These are phyloP conservation scores for Tetraselmis chui DNA, from an alignment of 139 green algal species.

Conservation along the genomic window DNA sequence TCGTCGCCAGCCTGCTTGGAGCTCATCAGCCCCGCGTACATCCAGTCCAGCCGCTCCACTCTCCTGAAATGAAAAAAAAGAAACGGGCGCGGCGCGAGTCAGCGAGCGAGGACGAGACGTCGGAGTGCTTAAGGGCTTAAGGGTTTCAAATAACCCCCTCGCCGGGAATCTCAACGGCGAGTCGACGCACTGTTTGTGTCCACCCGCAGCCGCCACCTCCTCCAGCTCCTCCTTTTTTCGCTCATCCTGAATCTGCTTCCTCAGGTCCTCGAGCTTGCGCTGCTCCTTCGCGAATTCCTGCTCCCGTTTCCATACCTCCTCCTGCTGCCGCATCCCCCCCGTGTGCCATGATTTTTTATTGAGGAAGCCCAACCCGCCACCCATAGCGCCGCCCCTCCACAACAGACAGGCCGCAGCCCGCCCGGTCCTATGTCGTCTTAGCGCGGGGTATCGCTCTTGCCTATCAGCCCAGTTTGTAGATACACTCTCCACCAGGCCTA, in stretches of 20 bases:
- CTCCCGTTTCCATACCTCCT: slow-evolving; percentile 90
- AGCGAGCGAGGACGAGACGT: no score
- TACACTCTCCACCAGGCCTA: no score
- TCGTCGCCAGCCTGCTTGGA: slow-evolving; percentile 72
- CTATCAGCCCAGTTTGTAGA: no score
- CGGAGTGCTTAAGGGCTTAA: no score
- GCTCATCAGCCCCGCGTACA: slow-evolving; percentile 82
- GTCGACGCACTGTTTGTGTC: slow-evolving; percentile 41
- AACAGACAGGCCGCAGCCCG: background rate
- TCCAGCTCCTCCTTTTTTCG: slow-evolving; percentile 65
- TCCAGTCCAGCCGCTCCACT: slow-evolving; percentile 85
- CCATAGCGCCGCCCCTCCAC: slow-evolving; percentile 1
- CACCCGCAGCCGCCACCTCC: slow-evolving; percentile 50
- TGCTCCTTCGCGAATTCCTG: slow-evolving; percentile 69
- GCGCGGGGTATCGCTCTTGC: no score
- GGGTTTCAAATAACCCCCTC: background rate
- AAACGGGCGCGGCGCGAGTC: slow-evolving; percentile 2
- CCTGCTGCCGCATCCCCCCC: slow-evolving; percentile 59
- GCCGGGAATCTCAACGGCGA: background rate
- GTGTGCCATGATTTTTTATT: slow-evolving; percentile 93
- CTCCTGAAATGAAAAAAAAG: slow-evolving; percentile 33
- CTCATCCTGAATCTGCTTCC: slow-evolving; percentile 81
- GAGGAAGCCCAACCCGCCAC: slow-evolving; percentile 59
- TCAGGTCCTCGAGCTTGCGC: slow-evolving; percentile 75
- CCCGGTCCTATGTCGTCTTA: no score